These are phyloP conservation scores for Vaccinium darrowii DNA, from an alignment of 148 eudicot genomes.

Conservation along the genomic window DNA sequence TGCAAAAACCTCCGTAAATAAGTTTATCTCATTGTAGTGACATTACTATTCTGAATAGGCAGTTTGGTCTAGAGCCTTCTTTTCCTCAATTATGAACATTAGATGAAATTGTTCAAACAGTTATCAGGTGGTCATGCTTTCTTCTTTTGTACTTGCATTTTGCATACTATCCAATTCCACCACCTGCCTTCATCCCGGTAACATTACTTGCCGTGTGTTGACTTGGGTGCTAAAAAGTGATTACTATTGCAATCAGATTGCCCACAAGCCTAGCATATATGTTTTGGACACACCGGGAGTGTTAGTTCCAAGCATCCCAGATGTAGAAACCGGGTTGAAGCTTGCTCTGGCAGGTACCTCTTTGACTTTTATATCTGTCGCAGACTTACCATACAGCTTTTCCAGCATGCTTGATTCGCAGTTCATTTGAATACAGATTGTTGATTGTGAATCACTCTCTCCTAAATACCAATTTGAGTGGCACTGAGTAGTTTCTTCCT, in stretches of 20 bases:
- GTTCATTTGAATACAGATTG: background rate
- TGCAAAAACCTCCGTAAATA: no score
- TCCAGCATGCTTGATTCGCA: background rate
- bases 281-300: conserved; percentile 97
- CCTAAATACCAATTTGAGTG: background rate
- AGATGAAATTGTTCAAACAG: background rate
- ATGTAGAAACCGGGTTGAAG: conserved; percentile 91
- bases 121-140: background rate
- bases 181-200: background rate
- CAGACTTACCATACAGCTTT: background rate
- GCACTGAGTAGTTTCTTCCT: background rate
- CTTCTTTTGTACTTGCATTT: background rate
- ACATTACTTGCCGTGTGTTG: background rate
- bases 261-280: conserved; percentile 93
- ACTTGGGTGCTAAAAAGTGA: conserved; percentile 6
- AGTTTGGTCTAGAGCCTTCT: background rate
- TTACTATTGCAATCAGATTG: conserved; percentile 56
- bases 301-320: conserved; percentile 84
- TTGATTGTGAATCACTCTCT: background rate
- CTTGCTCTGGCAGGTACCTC: conserved; percentile 76
- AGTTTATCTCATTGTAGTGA: background rate
- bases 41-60: background rate
- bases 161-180: background rate
- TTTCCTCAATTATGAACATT: background rate
- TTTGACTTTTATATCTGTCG: background rate